Base-by-base conservation (phyloP, 1,284 basidiomycete genomes). In the Hemileia vastatrix region DNA sequence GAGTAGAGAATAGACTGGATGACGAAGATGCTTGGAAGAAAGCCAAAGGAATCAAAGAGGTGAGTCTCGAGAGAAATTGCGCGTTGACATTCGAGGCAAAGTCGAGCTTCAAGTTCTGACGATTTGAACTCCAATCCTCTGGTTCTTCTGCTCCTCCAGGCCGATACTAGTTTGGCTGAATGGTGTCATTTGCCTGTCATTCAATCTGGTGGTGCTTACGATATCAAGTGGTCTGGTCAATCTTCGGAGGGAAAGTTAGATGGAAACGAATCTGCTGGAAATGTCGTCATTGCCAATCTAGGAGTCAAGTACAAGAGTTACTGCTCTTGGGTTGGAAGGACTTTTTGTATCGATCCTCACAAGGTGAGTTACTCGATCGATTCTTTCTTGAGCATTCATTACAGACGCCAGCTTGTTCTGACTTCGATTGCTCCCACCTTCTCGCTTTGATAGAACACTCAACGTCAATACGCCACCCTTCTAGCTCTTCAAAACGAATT, bases 151-250 rank as follows among this genome's bases (percentile, higher is more conserved):
- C n/a, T n/a, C n/a, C n/a, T n/a, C n/a, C n/a, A n/a, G n/a, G n/a
- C 91, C 63, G 93, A 98, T 74, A 91, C 89, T 81, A 80, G 81
- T 31, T 83, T 86, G 9, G 87, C 88, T 1, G 93, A 97, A 77
- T 94, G 93, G 78, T 89, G 89, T 68, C 96, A 93, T 76, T 85
- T 88, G 4, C 92, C 93, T 2, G 92, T 96, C 75, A 89, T 97
- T 71, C 93, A 96, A 73, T 95, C 92, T 2, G 87, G 87, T 58
- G 87, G 89, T n/a, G 85, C 84, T 45, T 97, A 95, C 74, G 93
- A 96, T 73, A 80, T 97, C 56, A 84, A 86, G 66, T 86, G 86
- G 24, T 88, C 86, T 1, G 90, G 89, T 0, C 85, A 90, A 74
- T 92, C 92, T 2, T 86, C 88, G 24, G 78, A 82, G 36, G n/a